phyloP scores from a whole-genome alignment of 2,329 filamentous ascomycete species.

The Emericellopsis atlantica region DNA sequence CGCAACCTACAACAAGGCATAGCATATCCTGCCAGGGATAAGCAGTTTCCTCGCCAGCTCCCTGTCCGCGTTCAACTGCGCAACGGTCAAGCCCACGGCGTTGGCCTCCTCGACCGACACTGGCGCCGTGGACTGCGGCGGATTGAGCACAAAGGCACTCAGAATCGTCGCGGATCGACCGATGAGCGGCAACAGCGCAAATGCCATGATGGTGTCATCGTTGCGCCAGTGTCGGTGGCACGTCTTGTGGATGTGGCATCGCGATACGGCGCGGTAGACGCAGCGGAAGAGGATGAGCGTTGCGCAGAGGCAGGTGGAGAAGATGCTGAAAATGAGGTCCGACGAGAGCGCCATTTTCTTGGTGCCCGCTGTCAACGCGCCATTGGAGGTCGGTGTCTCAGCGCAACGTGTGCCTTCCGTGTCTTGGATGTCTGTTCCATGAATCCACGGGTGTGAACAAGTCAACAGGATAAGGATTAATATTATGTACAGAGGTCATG shows the following conservation, averaged over 20 bases:
- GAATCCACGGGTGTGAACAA: no score
- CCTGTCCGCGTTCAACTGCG: slow-evolving; percentile 7
- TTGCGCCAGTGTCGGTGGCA: slow-evolving; percentile 17
- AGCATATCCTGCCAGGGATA: slow-evolving; percentile 14
- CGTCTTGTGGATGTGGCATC: slow-evolving; percentile 11
- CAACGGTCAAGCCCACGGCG: not conserved
- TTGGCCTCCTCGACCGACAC: slow-evolving; percentile 4
- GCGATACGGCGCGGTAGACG: slow-evolving; percentile 12
- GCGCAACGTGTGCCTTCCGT: no score
- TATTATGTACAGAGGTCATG: no score
- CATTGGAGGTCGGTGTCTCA: no score
- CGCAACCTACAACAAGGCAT: slow-evolving; percentile 13
- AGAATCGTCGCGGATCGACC: slow-evolving; percentile 12
- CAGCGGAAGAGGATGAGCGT: slow-evolving; percentile 14
- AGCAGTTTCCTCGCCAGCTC: slow-evolving; percentile 13
- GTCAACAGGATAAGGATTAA: no score
- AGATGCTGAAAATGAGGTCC: slow-evolving; percentile 9
- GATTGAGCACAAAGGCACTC: slow-evolving; percentile 12
- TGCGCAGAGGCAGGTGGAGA: slow-evolving; percentile 13
- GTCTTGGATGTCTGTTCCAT: no score
- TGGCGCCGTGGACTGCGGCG: slow-evolving; percentile 11
- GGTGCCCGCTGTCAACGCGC: not conserved
- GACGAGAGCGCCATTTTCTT: not conserved
- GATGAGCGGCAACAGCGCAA: slow-evolving; percentile 15
- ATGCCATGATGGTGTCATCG: slow-evolving; percentile 18